Base-by-base conservation (phyloP, 257 asterid species). In the Apocynum venetum region DNA sequence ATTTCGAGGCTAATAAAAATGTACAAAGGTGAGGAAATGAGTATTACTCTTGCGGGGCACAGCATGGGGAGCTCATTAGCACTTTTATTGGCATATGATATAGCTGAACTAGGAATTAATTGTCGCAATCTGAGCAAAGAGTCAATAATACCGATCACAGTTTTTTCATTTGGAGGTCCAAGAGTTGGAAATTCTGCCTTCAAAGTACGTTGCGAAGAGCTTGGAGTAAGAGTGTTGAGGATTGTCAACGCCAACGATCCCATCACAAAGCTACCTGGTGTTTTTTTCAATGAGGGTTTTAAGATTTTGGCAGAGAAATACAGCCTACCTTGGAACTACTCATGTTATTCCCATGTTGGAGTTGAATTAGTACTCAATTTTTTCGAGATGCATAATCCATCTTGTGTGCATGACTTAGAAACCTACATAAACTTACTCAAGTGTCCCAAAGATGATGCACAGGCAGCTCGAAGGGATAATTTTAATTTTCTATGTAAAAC, bases 31-130 rank as follows among this genome's bases (percentile, higher is more conserved):
- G 93, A 85, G 38, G 89, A 85, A 25, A 67, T 91, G 40, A 91
- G 96, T 80, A 87, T 91, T 6, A 89, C 91, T 0, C 51, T 89
- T 13, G 88, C 91, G 0, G 96, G 94, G 0, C 96, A 91, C 61
- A 89, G 94, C 82, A 91, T 91, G 96, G 96, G 96, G 70, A 91
- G 96, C 77, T 88, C 94, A 12, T 59, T 91, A 63, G 96, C 89
- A 0, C 81, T 77, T 11, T 80, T 91, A 2, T 72, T 85, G 3
- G 94, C 89, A 0, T 89, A 88, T 52, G 94, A 91, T 31, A 77
- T 91, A 0, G 83, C 93, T 9, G 97, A 91, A 79, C 85, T 91
- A 0, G 93, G 94, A 3, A 40, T 91, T 59, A 91, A 87, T 46
- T 31, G 61, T 3, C 13, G 25, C 15, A 74, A 31, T 4, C 31